Base-by-base conservation (phyloP, 805 yeast species). In the Soucietia sequanensis region DNA sequence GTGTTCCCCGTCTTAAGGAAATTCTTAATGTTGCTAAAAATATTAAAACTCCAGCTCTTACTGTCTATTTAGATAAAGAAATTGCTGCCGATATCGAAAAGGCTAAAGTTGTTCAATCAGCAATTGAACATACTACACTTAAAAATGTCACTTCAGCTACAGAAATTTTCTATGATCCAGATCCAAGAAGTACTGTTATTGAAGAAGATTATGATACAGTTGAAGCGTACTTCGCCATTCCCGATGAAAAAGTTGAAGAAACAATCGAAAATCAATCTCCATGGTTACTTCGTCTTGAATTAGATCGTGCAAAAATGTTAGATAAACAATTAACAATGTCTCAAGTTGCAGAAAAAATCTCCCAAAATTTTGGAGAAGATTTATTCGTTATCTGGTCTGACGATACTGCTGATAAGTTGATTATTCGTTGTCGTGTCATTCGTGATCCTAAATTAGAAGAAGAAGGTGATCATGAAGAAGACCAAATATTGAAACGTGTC, bases 11-110 rank as follows among this genome's bases (percentile, higher is more conserved):
- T 76, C 76, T 90, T 62, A 90, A 90, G 78, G 98, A 90, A 71
- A 93, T 93, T 78, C 77, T 93, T 64, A 91, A 91, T 60, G 99
- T 93, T 46, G 99, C 99, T 8, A 93, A 93, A 70, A 91, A 87
- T 54, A 90, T 93, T 75, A 93, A 91, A 68, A 93, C 99, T n/a
- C 99, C 99, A n/a, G 95, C 96, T 10, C 72, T 91, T 58, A 89
- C 96, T 7, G 96, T 91, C n/a, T 93, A 90, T 59, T 69, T 93
- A 59, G 75, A 86, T 31, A 80, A 81, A 4, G 91, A 80, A 26
- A 75, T 81, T 43, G 90, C 96, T 4, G 74, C 77, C 31, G 96
- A 93, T 52, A 91, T 90, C 62, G 97, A 90, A 60, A 80, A 74
- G 63, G 98, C 99, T 8, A 93, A 93, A 70, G 81, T 83, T 29